Evolutionary conservation across 345 rosid genomes (phyloP), one percentile per base, ranked within the genome.

Genomic region (Litchi chinensis): DNA sequence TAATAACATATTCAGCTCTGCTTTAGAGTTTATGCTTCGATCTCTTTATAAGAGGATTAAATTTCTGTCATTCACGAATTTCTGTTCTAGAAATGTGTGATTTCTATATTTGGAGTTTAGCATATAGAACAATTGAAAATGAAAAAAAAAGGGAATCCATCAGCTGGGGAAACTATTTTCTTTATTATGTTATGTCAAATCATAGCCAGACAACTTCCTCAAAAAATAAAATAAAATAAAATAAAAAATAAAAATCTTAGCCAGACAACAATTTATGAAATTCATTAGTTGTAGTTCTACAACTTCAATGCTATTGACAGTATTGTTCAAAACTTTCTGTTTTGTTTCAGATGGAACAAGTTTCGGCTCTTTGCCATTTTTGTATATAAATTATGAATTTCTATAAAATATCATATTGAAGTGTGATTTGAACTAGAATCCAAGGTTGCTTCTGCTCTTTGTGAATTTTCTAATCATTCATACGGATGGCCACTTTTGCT

Each of bases 331-430:
- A 18, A 16, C 28, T 44, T 16, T 9, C 24, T 13, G 26, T 52
- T 54, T 56, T 10, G 10, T 26, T 74, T 64, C 77, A 74, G 59
- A 24, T 63, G 60, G 43, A 13, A 56, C 59, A 60, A 43, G 21
- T 59, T 60, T 40, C 60, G 76, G 54, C 15, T 73, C 5, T 52
- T 24, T 21, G 44, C 48, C 21, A 41, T 15, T 62, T 41, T 60
- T 13, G 57, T 62, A 15, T 73, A 59, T 40, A 12, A 54, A 74
- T 43, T 8, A 24, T 44, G 41, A 41, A 41, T 62, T 26, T 63
- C 10, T 43, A 63, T 10, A 44, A 26, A 74, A 74, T 8, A 63
- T 5, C 24, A 62, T 74, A 5, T 41, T 74, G 16, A 74, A 43
- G 39, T 40, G 28, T 59, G 41, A 43, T 6, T 41, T 44, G 69